Percentiles rank a stretch among this genome's conserved stretches.
These are phyloP conservation scores for Fusarium nematophilum DNA, from an alignment of 2,329 filamentous ascomycete species.

Conservation along the genomic window DNA sequence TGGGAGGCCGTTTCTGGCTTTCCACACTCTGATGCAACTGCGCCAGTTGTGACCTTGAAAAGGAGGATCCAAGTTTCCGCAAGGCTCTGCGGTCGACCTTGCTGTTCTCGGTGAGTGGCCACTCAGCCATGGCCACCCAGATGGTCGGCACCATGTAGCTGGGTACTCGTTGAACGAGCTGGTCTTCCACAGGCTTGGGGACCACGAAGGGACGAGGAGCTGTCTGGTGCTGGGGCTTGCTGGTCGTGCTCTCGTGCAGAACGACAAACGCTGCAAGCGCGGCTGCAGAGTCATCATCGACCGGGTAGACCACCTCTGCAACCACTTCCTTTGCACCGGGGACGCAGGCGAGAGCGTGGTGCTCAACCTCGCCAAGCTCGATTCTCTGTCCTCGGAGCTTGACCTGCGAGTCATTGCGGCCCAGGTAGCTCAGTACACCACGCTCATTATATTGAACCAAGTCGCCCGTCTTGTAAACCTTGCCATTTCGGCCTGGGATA, in stretches of 20 bases:
- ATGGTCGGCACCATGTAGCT: slow-evolving; percentile 29
- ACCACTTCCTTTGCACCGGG: slow-evolving; percentile 40
- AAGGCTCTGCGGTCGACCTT: slow-evolving; percentile 19
- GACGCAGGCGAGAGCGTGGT: slow-evolving; percentile 24
- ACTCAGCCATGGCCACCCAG: slow-evolving; percentile 3
- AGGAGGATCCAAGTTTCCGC: slow-evolving; percentile 7
- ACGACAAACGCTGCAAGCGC: slow-evolving; percentile 7
- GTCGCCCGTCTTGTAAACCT: slow-evolving; percentile 44
- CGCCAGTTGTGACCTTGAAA: slow-evolving; percentile 3
- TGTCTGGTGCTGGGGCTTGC: too few relatives aligned
- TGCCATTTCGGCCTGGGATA: too few relatives aligned
- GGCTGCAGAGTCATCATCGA: background rate
- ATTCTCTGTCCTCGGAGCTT: slow-evolving; percentile 68
- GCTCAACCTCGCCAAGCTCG: slow-evolving; percentile 53
- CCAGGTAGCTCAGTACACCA: slow-evolving; percentile 57
- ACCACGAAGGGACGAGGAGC: background rate
- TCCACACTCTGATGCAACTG: background rate
- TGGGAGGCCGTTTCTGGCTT: background rate
- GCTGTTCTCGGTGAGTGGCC: slow-evolving; percentile 1
- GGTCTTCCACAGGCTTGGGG: background rate
- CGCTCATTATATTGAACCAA: slow-evolving; percentile 55
- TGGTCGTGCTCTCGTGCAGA: background rate
- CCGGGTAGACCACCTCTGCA: background rate
- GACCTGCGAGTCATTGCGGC: slow-evolving; percentile 48
- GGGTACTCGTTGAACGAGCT: slow-evolving; percentile 12